Evolutionary conservation across 2,329 filamentous ascomycete species (phyloP).

Genomic region (Stemphylium beticola): DNA sequence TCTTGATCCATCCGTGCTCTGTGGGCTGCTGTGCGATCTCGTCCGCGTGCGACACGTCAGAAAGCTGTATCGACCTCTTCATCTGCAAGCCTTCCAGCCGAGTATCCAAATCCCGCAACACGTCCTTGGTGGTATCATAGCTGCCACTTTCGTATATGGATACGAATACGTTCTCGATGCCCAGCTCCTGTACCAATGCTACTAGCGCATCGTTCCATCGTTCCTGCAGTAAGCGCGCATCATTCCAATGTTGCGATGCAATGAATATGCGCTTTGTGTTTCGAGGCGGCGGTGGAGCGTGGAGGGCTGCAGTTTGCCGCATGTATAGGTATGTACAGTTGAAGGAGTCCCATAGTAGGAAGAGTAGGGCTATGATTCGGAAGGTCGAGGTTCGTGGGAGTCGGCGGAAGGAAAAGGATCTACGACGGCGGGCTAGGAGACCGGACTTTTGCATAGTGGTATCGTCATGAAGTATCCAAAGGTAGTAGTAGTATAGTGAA

Average conservation of each 20-base stretch:
- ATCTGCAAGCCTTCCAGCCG: constrained; percentile 62
- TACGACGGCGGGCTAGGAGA: constrained; percentile 21
- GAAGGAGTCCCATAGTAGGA: constrained; percentile 29
- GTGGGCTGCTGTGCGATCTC: constrained; percentile 42
- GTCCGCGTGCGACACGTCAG: constrained; percentile 57
- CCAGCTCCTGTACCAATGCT: constrained; percentile 62
- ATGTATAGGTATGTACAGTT: constrained; percentile 27
- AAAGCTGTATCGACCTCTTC: constrained; percentile 61
- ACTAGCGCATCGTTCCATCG: constrained; percentile 69
- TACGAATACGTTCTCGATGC: constrained; percentile 70
- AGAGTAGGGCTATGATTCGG: constrained; percentile 26
- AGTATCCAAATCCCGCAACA: constrained; percentile 62
- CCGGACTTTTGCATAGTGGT: neutral
- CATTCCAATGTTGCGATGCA: constrained; percentile 72
- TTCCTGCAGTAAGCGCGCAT: constrained; percentile 63
- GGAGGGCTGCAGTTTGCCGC: constrained; percentile 20
- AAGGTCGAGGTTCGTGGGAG: constrained; percentile 25
- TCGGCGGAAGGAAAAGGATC: constrained; percentile 26
- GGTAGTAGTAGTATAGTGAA: neutral
- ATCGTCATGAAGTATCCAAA: neutral
- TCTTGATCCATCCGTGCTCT: constrained; percentile 66
- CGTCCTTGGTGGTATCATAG: constrained; percentile 70
- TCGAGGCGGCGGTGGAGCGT: constrained; percentile 17
- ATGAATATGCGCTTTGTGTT: constrained; percentile 63
- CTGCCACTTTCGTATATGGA: constrained; percentile 73